Evolutionary conservation across 2,329 filamentous ascomycete species (phyloP).

Genomic region (Herpotrichia juniperi): DNA sequence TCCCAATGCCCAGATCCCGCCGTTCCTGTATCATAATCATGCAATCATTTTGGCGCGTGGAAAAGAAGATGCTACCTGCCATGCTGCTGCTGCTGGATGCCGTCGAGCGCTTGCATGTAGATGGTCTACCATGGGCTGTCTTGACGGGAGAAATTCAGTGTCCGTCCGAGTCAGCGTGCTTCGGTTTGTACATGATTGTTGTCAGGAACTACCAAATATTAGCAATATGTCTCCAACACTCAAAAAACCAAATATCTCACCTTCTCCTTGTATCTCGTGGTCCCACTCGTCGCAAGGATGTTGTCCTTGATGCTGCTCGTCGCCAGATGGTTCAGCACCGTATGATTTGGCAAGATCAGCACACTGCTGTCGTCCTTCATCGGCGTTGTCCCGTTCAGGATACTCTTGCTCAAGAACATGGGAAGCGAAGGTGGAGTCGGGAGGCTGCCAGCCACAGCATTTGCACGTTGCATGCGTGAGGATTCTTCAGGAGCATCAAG

Average conservation of each 20-base stretch:
- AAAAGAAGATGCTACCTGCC: not conserved
- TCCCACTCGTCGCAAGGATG: slow-evolving; percentile 91
- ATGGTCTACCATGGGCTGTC: not conserved
- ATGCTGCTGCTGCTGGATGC: not conserved
- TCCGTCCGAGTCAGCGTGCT: slow-evolving; percentile 53
- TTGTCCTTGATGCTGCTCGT: slow-evolving; percentile 99
- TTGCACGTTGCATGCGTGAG: slow-evolving; percentile 74
- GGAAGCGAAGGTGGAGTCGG: slow-evolving; percentile 84
- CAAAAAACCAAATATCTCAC: slow-evolving; percentile 52
- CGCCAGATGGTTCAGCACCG: slow-evolving; percentile 92
- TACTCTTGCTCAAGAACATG: slow-evolving; percentile 90
- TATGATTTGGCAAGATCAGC: slow-evolving; percentile 95
- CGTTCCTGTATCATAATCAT: not conserved
- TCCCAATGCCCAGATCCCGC: not conserved
- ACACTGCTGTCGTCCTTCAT: slow-evolving; percentile 99
- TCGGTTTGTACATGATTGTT: slow-evolving; percentile 96
- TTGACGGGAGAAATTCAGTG: not conserved
- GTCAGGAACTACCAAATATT: slow-evolving; percentile 77
- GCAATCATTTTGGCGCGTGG: not conserved
- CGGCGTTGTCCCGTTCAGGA: slow-evolving; percentile 86
- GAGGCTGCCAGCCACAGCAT: slow-evolving; percentile 76
- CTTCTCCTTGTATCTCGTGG: slow-evolving; percentile 97
- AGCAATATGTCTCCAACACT: not conserved
- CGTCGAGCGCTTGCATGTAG: not conserved
- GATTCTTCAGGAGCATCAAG: slow-evolving; percentile 85